Conservation (phyloP, 768 basidiomycete genomes). For the Amanita phalloides region DNA sequence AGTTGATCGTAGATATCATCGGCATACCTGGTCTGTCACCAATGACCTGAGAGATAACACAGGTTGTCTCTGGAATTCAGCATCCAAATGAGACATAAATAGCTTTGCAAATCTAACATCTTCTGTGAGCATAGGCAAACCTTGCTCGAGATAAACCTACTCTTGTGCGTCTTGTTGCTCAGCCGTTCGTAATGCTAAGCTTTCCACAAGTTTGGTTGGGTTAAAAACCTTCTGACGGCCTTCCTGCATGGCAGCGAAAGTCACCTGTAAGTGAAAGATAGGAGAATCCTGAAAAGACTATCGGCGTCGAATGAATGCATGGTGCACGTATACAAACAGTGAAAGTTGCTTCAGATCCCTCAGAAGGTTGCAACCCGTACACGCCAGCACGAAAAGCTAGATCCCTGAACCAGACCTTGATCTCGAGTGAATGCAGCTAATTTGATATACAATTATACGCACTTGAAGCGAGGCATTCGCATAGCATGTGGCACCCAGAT, state of each 20-base stretch:
- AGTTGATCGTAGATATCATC: not conserved
- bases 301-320: not conserved
- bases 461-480: constrained; percentile 93
- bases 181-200: constrained; percentile 64
- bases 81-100: constrained; percentile 83
- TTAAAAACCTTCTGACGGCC: constrained; percentile 66
- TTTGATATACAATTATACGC: constrained; percentile 6
- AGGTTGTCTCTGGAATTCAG: constrained; percentile 78
- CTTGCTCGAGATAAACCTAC: constrained; percentile 28
- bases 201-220: constrained; percentile 76
- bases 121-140: not conserved
- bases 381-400: constrained; percentile 73
- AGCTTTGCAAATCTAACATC: constrained; percentile 78
- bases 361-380: constrained; percentile 59
- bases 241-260: constrained; percentile 79
- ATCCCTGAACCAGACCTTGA: constrained; percentile 88
- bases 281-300: constrained; percentile 50
- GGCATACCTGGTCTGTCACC: constrained; percentile 57
- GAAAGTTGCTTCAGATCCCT: constrained; percentile 33
- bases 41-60: constrained; percentile 52
- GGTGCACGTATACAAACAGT: constrained; percentile 17
- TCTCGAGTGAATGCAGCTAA: constrained; percentile 1
- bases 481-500: constrained; percentile 95
- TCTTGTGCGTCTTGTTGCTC: constrained; percentile 98
- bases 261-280: constrained; percentile 67